phyloP scores from a whole-genome alignment of 108 stramenopile genomes.

The Conticribra weissflogii region DNA sequence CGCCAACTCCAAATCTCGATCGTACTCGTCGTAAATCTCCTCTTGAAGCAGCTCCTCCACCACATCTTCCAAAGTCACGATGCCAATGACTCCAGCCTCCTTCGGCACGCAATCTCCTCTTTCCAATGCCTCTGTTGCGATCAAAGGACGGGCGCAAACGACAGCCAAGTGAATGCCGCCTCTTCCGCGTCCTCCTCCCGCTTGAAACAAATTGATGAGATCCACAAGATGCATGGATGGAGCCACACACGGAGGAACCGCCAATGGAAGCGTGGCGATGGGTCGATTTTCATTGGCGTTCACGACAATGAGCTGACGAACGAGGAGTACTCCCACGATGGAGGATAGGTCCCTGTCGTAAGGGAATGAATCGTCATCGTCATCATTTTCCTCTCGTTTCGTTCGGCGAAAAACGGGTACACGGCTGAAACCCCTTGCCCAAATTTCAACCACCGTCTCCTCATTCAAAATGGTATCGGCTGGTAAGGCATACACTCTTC shows the following conservation, averaged over 20 bases:
- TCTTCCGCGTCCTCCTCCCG: slow-evolving; percentile 44
- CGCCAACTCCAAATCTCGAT: slow-evolving; percentile 46
- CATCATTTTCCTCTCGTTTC: too few species aligned
- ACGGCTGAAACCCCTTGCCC: slow-evolving; percentile 67
- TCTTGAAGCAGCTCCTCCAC: slow-evolving; percentile 82
- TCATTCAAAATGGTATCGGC: slow-evolving; percentile 63
- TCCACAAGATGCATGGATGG: slow-evolving; percentile 73
- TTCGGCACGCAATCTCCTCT: slow-evolving; percentile 56
- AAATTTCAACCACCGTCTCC: slow-evolving; percentile 61
- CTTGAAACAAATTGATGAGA: slow-evolving; percentile 78
- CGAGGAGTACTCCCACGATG: slow-evolving; percentile 63
- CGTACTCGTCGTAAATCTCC: slow-evolving; percentile 79
- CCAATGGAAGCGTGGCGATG: slow-evolving; percentile 61
- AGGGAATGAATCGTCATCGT: too few species aligned
- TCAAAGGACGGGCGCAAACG: slow-evolving; percentile 63
- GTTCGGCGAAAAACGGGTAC: slow-evolving; percentile 71
- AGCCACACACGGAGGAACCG: slow-evolving; percentile 63
- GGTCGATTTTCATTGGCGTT: slow-evolving; percentile 60
- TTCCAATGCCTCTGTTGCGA: slow-evolving; percentile 56
- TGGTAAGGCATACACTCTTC: slow-evolving; percentile 62
- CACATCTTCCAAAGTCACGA: slow-evolving; percentile 83
- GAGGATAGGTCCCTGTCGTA: slow-evolving; percentile 29
- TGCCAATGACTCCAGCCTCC: slow-evolving; percentile 71
- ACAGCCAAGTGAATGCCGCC: slow-evolving; percentile 75
- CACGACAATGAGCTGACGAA: slow-evolving; percentile 72